Evolutionary conservation across 2,329 filamentous ascomycete species (phyloP).

Genomic region (Madurella mycetomatis): DNA sequence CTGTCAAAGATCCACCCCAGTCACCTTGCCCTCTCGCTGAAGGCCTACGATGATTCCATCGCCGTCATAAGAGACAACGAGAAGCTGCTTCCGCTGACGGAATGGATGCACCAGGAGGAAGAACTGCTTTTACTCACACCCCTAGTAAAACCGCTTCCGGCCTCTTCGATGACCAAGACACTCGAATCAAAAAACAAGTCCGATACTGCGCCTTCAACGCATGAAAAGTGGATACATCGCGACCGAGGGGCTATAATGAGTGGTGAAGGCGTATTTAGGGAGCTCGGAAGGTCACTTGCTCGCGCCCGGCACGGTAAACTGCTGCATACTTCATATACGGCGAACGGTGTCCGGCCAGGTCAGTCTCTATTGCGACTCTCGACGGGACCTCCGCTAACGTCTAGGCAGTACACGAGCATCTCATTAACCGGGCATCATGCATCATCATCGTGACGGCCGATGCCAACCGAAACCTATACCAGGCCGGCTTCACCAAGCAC

Average conservation of each 20-base stretch:
- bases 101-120: conserved; percentile 76
- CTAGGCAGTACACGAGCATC: conserved; percentile 71
- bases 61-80: conserved; percentile 89
- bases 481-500: conserved; percentile 92
- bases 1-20: conserved; percentile 77
- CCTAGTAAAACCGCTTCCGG: conserved; percentile 85
- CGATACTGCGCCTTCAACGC: conserved; percentile 35
- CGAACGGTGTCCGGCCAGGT: conserved; percentile 80
- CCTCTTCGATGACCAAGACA: conserved; percentile 75
- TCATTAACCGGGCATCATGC: conserved; percentile 81
- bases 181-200: conserved; percentile 48
- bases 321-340: conserved; percentile 90
- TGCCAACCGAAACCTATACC: conserved; percentile 89
- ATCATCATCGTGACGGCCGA: conserved; percentile 92
- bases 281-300: conserved; percentile 82
- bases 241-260: conserved; percentile 70
- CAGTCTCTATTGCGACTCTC: conserved; percentile 16
- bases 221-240: conserved; percentile 56
- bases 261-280: conserved; percentile 86
- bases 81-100: conserved; percentile 74
- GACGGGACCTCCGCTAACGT: neutral
- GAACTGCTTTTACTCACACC: conserved; percentile 87
- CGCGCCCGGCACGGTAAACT: conserved; percentile 80
- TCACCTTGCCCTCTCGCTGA: conserved; percentile 75
- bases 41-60: conserved; percentile 88